These are phyloP conservation scores for Aphelidium insulamus DNA, from an alignment of 371 early-diverging fungal genomes.

Conservation along the genomic window DNA sequence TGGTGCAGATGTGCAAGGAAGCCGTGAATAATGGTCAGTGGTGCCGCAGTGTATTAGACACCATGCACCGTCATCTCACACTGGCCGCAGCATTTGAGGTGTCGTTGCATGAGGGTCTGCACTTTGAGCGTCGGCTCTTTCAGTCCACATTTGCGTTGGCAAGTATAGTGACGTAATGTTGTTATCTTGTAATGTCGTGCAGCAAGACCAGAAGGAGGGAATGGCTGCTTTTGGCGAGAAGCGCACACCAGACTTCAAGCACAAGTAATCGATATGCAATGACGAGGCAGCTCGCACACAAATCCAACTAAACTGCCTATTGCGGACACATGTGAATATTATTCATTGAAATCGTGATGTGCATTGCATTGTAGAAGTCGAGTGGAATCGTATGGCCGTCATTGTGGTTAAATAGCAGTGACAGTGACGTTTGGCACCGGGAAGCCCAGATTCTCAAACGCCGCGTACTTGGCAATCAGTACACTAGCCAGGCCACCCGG, in stretches of 20 bases:
- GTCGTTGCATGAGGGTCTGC: slow-evolving; percentile 57
- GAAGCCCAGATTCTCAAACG: no score
- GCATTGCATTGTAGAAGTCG: no score
- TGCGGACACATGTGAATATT: no score
- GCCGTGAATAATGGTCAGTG: slow-evolving; percentile 61
- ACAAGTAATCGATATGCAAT: slow-evolving; percentile 59
- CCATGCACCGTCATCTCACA: not conserved
- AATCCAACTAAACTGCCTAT: no score
- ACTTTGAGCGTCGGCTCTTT: slow-evolving; percentile 85
- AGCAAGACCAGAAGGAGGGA: slow-evolving; percentile 90
- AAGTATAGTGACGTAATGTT: slow-evolving; percentile 8
- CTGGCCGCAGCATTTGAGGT: slow-evolving; percentile 55
- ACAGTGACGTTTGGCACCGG: no score
- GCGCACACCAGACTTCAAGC: slow-evolving; percentile 64
- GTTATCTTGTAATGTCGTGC: slow-evolving; percentile 1
- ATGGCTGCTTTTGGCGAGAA: slow-evolving; percentile 93
- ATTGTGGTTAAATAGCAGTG: no score
- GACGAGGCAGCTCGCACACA: no score
- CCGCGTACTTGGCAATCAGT: no score
- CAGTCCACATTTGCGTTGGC: slow-evolving; percentile 77
- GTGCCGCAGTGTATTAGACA: slow-evolving; percentile 3
- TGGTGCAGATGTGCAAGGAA: slow-evolving; percentile 90
- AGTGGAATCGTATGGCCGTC: no score
- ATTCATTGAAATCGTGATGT: no score
- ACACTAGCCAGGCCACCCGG: no score